Conservation (phyloP, 805 yeast genomes). For the Nakazawaea ishiwadae region DNA sequence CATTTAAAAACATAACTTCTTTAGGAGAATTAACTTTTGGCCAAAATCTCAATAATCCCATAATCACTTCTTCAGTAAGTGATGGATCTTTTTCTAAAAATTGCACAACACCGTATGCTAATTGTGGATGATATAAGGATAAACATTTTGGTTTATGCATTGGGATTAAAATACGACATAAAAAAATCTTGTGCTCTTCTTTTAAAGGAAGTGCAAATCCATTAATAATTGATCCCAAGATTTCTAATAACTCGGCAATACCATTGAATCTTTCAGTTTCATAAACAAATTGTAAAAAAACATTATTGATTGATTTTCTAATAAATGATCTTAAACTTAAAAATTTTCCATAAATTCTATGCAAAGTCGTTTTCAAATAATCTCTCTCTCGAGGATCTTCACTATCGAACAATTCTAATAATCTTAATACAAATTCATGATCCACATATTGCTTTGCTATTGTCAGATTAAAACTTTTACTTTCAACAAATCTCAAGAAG, state of each 20-base stretch:
- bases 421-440: conserved; percentile 75
- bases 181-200: conserved; percentile 92
- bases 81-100: conserved; percentile 91
- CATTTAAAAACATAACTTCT: conserved; percentile 93
- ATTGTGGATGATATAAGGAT: conserved; percentile 90
- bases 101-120: conserved; percentile 95
- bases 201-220: conserved; percentile 97
- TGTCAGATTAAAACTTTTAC: conserved; percentile 91
- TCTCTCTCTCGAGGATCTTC: conserved; percentile 98
- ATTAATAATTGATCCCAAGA: conserved; percentile 92
- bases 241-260: conserved; percentile 89
- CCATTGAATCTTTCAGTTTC: conserved; percentile 97
- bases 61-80: conserved; percentile 92
- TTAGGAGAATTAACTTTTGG: conserved; percentile 94
- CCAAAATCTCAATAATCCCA: conserved; percentile 93
- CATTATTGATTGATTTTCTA: conserved; percentile 86
- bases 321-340: conserved; percentile 85
- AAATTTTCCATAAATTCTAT: conserved; percentile 94
- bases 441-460: conserved; percentile 92
- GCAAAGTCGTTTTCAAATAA: conserved; percentile 89
- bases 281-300: conserved; percentile 87
- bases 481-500: conserved; percentile 86
- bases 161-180: conserved; percentile 83
- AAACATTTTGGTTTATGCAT: conserved; percentile 87
- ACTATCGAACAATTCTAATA: conserved; percentile 87